These are phyloP conservation scores for Cercospora janseana DNA, from an alignment of 2,329 filamentous ascomycete genomes.

Conservation along the genomic window DNA sequence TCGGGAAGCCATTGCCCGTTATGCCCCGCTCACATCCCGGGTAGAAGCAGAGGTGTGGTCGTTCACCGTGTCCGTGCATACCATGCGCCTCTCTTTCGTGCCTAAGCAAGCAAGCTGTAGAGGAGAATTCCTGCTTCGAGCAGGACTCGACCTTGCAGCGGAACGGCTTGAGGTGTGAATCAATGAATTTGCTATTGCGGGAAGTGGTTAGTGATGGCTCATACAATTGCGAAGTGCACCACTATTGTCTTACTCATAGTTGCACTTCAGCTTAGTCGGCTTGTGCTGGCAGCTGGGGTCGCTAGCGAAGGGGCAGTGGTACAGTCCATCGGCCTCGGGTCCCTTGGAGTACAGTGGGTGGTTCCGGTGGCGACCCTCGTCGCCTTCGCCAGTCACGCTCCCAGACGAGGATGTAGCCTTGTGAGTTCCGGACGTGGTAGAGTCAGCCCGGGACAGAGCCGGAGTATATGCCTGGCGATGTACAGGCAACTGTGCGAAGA, in stretches of 20 bases:
- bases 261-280: constrained; percentile 95
- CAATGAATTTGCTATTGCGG: constrained; percentile 79
- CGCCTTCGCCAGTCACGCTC: constrained; percentile 26
- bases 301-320: constrained; percentile 84
- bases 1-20: constrained; percentile 83
- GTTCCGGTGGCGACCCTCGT: constrained; percentile 42
- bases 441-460: constrained; percentile 9
- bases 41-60: constrained; percentile 86
- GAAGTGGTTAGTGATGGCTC: constrained; percentile 28
- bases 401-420: constrained; percentile 18
- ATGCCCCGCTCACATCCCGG: constrained; percentile 81
- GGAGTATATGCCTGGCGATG: constrained; percentile 13
- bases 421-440: constrained; percentile 8
- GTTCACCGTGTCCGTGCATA: constrained; percentile 90
- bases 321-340: constrained; percentile 71
- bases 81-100: constrained; percentile 95
- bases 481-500: constrained; percentile 3
- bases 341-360: constrained; percentile 69
- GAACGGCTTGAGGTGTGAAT: constrained; percentile 95
- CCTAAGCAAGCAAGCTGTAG: constrained; percentile 88
- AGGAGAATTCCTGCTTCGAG: constrained; percentile 85
- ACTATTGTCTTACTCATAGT: constrained; percentile 77
- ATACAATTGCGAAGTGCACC: constrained; percentile 19
- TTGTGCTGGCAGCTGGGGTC: constrained; percentile 76
- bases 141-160: constrained; percentile 84